Conservation (phyloP, 2,329 filamentous ascomycete genomes). For the Boeremia exigua region DNA sequence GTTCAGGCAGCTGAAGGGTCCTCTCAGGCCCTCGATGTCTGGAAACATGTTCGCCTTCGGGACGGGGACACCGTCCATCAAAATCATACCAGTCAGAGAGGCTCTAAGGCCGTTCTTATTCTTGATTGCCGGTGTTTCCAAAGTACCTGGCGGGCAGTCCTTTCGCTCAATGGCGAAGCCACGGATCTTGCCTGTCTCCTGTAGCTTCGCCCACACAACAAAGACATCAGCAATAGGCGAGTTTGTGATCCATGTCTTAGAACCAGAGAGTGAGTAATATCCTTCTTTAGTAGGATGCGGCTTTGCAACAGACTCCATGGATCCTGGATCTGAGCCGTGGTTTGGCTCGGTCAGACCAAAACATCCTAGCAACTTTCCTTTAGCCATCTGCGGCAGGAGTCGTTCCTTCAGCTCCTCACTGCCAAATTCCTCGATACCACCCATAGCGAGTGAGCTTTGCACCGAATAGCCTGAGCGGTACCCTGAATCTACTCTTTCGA, state of each 20-base stretch:
- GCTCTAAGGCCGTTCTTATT: slow-evolving; percentile 94
- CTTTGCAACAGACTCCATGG: slow-evolving; percentile 87
- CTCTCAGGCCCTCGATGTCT: slow-evolving; percentile 80
- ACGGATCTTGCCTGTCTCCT: slow-evolving; percentile 90
- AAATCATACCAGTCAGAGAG: slow-evolving; percentile 97
- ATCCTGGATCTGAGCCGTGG: slow-evolving; percentile 88
- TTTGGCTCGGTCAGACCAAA: slow-evolving; percentile 94
- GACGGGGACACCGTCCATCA: slow-evolving; percentile 88
- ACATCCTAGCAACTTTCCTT: slow-evolving; percentile 80
- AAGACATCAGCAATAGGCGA: slow-evolving; percentile 86
- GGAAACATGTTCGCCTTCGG: slow-evolving; percentile 94
- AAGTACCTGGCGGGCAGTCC: slow-evolving; percentile 82
- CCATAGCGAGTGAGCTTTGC: slow-evolving; percentile 92
- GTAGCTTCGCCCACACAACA: slow-evolving; percentile 90
- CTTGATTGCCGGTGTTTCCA: slow-evolving; percentile 91
- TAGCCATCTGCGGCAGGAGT: slow-evolving; percentile 80
- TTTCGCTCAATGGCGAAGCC: slow-evolving; percentile 89
- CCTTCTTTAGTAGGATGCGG: slow-evolving; percentile 84
- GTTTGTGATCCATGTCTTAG: slow-evolving; percentile 97
- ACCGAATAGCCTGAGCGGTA: slow-evolving; percentile 94
- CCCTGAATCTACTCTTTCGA: slow-evolving; percentile 89
- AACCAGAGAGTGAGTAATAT: slow-evolving; percentile 77
- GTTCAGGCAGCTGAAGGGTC: slow-evolving; percentile 94
- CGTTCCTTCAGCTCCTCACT: slow-evolving; percentile 86
- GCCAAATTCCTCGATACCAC: slow-evolving; percentile 86